These are phyloP conservation scores for Aspergillus piperis DNA, from an alignment of 2,329 filamentous ascomycete species.

Conservation along the genomic window DNA sequence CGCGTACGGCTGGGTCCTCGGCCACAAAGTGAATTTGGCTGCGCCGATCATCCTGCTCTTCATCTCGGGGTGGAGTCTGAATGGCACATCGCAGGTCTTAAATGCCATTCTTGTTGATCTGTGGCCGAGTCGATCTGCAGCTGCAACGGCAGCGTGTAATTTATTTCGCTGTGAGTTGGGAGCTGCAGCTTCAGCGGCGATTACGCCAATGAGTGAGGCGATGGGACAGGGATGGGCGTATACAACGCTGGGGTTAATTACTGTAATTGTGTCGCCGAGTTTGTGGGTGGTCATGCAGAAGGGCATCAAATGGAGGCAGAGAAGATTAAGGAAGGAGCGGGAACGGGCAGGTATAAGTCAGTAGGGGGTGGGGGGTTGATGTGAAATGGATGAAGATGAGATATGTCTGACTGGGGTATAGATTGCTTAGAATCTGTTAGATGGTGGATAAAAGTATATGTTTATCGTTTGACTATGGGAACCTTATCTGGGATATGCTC, in stretches of 20 bases:
- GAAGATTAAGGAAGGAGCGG: not conserved
- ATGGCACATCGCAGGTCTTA: conserved; percentile 45
- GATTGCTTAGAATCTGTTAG: no score
- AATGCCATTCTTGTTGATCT: conserved; percentile 52
- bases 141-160: conserved; percentile 49
- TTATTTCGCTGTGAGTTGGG: conserved; percentile 47
- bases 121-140: conserved; percentile 43
- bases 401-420: no score
- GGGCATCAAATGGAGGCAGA: not conserved
- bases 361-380: no score
- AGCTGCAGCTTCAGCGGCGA: conserved; percentile 45
- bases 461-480: no score
- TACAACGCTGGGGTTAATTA: not conserved
- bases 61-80: conserved; percentile 40
- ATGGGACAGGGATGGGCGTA: conserved; percentile 14
- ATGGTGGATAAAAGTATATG: no score
- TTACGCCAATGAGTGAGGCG: conserved; percentile 43
- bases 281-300: not conserved
- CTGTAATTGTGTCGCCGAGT: not conserved
- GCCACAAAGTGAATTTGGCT: conserved; percentile 35
- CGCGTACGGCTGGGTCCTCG: conserved; percentile 40
- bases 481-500: no score
- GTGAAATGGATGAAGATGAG: no score
- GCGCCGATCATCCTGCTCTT: conserved; percentile 45
- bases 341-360: not conserved